Base-by-base conservation (phyloP, 345 rosid genomes). In the Abelmoschus esculentus region DNA sequence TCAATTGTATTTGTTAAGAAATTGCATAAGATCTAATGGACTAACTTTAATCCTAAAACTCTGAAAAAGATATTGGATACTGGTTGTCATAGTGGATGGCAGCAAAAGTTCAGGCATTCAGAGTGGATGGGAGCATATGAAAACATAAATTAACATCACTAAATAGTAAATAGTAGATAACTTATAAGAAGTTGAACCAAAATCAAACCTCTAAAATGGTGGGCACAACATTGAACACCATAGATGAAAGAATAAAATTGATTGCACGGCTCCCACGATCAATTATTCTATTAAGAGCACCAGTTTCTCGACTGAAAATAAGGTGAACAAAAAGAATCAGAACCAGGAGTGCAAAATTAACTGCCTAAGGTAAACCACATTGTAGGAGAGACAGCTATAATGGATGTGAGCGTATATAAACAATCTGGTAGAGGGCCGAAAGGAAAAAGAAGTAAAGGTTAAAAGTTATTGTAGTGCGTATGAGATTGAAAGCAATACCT, bases 241-340 rank as follows among this genome's bases (percentile, higher is more conserved):
- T 92, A 61, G 99, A 79, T 6, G 98, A 89, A 76, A 95, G 92
- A 28, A 95, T 87, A 68, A 92, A 92, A 71, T 92, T 95, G 70
- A 95, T 95, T n/a, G 92, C 99, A n/a, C 98, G 96, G 85, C 99
- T 92, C 79, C 99, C 98, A 71, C 93, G 97, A 78, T 96, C 99
- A 56, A 92, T 96, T 54, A 84, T 96, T 80, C 98, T 85, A 79
- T 80, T 96, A 79, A 96, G 76, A 26, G 84, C 99, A 66, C 99
- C 99, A 38, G 99, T 96, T 85, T 96, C 96, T 80, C 98, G 97
- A 78, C 99, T 96, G 84, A 53, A 83, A 68, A 80, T 54, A 46
- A 38, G 52, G 32, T 7, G 65, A 72, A 31, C 56, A 52, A 80
- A 74, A 49, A 57, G 70, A 70, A 79, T 67, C 57, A 73, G 54